Conservation (phyloP, 805 yeast genomes). For the Jamesozyma jinghongensis region DNA sequence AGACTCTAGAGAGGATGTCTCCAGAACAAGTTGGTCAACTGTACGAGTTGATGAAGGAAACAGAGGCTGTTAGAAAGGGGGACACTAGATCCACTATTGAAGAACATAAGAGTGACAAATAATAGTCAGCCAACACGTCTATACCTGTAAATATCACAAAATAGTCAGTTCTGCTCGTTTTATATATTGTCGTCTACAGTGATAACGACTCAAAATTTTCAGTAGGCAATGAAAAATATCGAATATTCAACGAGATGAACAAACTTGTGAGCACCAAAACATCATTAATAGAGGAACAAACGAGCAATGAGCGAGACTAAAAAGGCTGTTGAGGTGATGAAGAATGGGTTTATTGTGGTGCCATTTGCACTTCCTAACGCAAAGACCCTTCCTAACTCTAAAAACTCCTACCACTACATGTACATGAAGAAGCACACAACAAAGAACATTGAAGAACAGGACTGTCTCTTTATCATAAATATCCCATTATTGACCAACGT, state of each 20-base stretch:
- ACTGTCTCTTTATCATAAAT: slow-evolving; percentile 65
- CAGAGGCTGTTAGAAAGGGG: slow-evolving; percentile 20
- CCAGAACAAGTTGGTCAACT: slow-evolving; percentile 84
- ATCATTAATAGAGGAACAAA: too few species aligned
- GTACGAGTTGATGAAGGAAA: slow-evolving; percentile 72
- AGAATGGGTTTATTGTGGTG: slow-evolving; percentile 30
- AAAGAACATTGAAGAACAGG: slow-evolving; percentile 35
- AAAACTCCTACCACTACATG: slow-evolving; percentile 42
- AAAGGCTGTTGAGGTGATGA: slow-evolving; percentile 19
- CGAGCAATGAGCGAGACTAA: too few species aligned
- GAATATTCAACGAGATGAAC: too few species aligned
- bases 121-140: neutral
- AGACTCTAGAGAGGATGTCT: slow-evolving; percentile 69
- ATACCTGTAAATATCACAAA: neutral
- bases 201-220: too few species aligned
- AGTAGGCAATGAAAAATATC: too few species aligned
- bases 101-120: neutral
- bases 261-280: too few species aligned
- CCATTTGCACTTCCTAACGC: slow-evolving; percentile 24
- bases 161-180: too few species aligned
- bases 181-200: too few species aligned
- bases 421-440: slow-evolving; percentile 58
- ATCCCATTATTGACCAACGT: slow-evolving; percentile 56
- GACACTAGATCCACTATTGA: neutral
- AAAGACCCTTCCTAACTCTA: neutral